Evolutionary conservation across 192 early-diverging fungal species (phyloP), one percentile per base, ranked within the genome.

Genomic region (Chytriomyces hyalinus): DNA sequence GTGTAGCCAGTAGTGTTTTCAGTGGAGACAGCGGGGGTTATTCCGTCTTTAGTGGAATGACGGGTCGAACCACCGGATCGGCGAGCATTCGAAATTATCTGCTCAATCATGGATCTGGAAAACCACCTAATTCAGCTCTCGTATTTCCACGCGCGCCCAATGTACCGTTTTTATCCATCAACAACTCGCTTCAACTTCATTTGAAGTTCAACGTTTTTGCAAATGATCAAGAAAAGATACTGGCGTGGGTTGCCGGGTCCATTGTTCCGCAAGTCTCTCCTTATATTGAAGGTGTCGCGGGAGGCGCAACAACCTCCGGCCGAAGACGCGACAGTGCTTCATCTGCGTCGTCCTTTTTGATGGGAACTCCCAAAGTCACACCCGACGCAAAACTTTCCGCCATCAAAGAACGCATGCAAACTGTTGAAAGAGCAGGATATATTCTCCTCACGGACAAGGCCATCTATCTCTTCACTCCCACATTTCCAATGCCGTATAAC

Each of bases 141-240:
- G 17, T 48, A n/a, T 48, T 81, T 46, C 80, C 81, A 5, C 84
- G 81, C 36, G 75, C 83, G 24, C 83, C 87, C n/a, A 81, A 83
- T 6, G 69, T 88, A 15, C 87, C 87, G 15, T 88, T 85, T 67
- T 43, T 78, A 11, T 57, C 49, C 13, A 78, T 88, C 57, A 87
- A 84, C 49, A 88, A 88, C 67, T 53, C 80, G 24, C 72, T 88
- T 45, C 85, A 87, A 66, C 78, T 88, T 36, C 71, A 87, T 73
- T 69, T 88, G 9, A 84, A 82, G 61, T 64, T 87, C 49, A 53
- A 83, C 22, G 76, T 88, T 6, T 68, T 88, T 44, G 51, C 77
- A 26, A 61, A 70, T 61, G 80, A 85, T 20, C 36, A 70, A 20
- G 87, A 88, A 67, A 65, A 78, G 49, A 84, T 84, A 68, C 70